These are phyloP conservation scores for Tuber brumale DNA, from an alignment of 495 filamentous ascomycete genomes.

Conservation along the genomic window DNA sequence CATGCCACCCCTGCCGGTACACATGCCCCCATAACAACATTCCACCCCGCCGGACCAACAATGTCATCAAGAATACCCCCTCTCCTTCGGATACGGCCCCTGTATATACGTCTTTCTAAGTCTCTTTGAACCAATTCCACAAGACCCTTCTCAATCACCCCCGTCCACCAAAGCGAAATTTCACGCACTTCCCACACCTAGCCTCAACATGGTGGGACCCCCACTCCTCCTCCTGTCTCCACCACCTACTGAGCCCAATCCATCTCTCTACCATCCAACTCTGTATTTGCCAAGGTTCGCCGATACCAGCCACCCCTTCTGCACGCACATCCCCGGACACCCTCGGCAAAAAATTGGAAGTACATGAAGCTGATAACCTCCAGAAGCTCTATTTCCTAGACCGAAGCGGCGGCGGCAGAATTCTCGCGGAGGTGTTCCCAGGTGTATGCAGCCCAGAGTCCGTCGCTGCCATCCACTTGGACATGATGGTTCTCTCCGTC, in stretches of 20 bases:
- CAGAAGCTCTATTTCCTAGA: no score
- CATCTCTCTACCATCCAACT: conserved; percentile 72
- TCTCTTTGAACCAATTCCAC: neutral
- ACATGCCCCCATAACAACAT: neutral
- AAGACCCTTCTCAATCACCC: conserved; percentile 47
- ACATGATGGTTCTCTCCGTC: no score
- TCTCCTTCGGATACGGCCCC: neutral
- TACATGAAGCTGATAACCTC: no score
- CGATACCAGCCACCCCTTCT: conserved; percentile 41
- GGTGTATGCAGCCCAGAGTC: no score
- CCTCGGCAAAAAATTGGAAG: no score
- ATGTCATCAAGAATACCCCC: neutral
- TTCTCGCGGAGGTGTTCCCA: no score
- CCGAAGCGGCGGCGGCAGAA: no score
- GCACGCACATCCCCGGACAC: no score
- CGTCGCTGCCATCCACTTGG: no score
- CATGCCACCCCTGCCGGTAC: neutral
- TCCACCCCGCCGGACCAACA: neutral
- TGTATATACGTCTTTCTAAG: no score
- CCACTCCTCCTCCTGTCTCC: conserved; percentile 79
- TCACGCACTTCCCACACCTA: conserved; percentile 90
- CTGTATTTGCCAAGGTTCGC: conserved; percentile 52
- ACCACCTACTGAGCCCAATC: conserved; percentile 96
- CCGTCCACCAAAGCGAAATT: conserved; percentile 77
- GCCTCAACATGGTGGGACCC: conserved; percentile 95